These are phyloP conservation scores for Penicillium sp. DNA, from an alignment of 2,329 filamentous ascomycete species.

Conservation along the genomic window DNA sequence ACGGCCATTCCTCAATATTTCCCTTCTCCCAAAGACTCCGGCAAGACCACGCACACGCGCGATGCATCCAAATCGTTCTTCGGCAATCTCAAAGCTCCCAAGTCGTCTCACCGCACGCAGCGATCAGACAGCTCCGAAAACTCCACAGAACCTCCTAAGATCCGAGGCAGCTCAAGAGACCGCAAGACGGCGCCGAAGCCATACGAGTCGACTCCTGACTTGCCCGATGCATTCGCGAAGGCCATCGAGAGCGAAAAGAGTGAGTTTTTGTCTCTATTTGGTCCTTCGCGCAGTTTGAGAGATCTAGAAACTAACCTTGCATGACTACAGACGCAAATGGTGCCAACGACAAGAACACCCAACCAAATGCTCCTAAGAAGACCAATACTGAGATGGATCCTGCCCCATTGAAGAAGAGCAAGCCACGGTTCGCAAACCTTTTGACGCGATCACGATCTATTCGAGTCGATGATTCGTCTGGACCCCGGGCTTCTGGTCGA, in stretches of 20 bases:
- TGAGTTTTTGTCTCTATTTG: slow-evolving; percentile 16
- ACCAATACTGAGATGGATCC: slow-evolving; percentile 32
- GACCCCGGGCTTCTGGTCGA: slow-evolving; percentile 33
- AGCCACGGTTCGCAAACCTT: slow-evolving; percentile 49
- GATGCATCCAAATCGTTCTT: slow-evolving; percentile 52
- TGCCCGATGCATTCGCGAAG: slow-evolving; percentile 36
- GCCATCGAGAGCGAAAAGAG: slow-evolving; percentile 32
- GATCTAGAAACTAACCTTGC: neutral
- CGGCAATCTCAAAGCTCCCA: slow-evolving; percentile 50
- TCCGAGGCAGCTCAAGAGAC: slow-evolving; percentile 49
- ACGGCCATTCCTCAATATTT: slow-evolving; percentile 51
- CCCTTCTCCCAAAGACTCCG: slow-evolving; percentile 44
- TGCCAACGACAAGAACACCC: slow-evolving; percentile 25
- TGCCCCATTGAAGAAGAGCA: slow-evolving; percentile 42
- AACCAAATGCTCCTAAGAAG: slow-evolving; percentile 30
- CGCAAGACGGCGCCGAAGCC: slow-evolving; percentile 40
- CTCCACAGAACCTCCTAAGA: slow-evolving; percentile 42
- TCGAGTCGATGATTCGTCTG: slow-evolving; percentile 44
- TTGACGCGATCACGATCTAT: slow-evolving; percentile 49
- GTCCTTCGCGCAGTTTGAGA: neutral
- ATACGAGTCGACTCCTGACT: slow-evolving; percentile 47
- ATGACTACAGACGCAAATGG: slow-evolving; percentile 22
- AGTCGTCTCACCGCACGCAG: slow-evolving; percentile 46
- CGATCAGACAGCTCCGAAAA: slow-evolving; percentile 44
- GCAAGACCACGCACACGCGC: slow-evolving; percentile 42